Evolutionary conservation across 176 grass and related monocot genomes (phyloP), one percentile per base, ranked within the genome.

Genomic region (Sorghum bicolor): DNA sequence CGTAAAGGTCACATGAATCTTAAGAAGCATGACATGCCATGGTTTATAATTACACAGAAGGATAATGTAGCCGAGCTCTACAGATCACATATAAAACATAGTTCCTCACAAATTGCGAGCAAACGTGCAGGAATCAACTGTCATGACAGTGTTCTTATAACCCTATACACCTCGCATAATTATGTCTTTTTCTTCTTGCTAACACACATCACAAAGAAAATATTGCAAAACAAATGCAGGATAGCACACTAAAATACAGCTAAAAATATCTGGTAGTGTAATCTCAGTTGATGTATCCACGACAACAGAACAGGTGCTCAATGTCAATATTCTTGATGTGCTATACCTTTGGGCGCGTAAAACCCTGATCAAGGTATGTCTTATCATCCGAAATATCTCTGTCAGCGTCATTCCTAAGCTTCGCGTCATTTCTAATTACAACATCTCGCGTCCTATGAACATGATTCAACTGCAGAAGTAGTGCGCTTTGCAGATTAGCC

Each of bases 301-400:
- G 38, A 16, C 36, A 53, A 63, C 4, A 60, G 28, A 81, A 67
- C 28, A 53, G 20, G 73, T 62, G 19, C 64, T 62, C 67, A 15
- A 36, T 36, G 44, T 41, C 48, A 80, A n/a, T 28, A 76, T 65
- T 73, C 9, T 55, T 78, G 31, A 68, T 33, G 40, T 40, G 36
- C 76, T 67, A 66, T 92, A 98, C 95, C 95, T 98, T 98, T 26
- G 95, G 92, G 44, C 95, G 92, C 25, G 95, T 98, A 86, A 98
- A 98, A 86, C 95, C 95, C 85, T 95, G 95, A 88, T 98, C 95
- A 63, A 94, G 81, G 63, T 85, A 98, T 62, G 84, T 83, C 25
- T 85, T 81, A 82, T 86, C 88, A 84, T 58, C 52, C n/a, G 86
- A 61, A 88, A 93, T 75, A 74, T 94, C 90, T 82, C 45, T 82